Conservation (phyloP, 345 rosid genomes). For the Laguncularia racemosa region DNA sequence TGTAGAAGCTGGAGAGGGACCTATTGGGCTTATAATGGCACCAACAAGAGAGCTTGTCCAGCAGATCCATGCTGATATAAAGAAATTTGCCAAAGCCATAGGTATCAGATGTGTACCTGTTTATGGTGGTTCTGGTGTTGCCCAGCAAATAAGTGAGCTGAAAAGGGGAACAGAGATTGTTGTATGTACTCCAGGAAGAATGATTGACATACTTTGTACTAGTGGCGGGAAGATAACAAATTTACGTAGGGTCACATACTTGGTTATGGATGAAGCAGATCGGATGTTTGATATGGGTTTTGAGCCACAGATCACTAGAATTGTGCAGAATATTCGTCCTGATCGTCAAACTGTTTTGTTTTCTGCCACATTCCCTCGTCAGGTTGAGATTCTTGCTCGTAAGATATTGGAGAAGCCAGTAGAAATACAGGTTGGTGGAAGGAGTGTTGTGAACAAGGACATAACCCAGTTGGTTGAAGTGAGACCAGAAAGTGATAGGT, state of each 20-base stretch:
- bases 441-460: conserved; percentile 97
- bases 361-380: conserved; percentile 96
- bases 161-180: conserved; percentile 95
- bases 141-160: conserved; percentile 93
- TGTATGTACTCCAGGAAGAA: conserved; percentile 95
- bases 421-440: conserved; percentile 91
- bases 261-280: conserved; percentile 98
- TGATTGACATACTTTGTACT: conserved; percentile 95
- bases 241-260: conserved; percentile 73
- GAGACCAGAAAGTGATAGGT: conserved; percentile 85
- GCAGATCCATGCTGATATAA: conserved; percentile 92
- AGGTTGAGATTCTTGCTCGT: conserved; percentile 91
- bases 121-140: conserved; percentile 98
- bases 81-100: conserved; percentile 65
- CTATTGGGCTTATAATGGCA: conserved; percentile 94
- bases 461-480: conserved; percentile 86
- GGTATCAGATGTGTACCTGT: conserved; percentile 88
- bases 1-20: conserved; percentile 93
- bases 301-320: conserved; percentile 89
- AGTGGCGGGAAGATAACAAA: conserved; percentile 90
- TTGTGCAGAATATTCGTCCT: conserved; percentile 91
- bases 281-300: conserved; percentile 99
- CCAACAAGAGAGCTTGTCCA: conserved; percentile 99
- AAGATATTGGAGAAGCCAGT: conserved; percentile 77
- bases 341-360: conserved; percentile 93